Conservation (phyloP, 2,329 filamentous ascomycete species). For the Colletotrichum australisinense region DNA sequence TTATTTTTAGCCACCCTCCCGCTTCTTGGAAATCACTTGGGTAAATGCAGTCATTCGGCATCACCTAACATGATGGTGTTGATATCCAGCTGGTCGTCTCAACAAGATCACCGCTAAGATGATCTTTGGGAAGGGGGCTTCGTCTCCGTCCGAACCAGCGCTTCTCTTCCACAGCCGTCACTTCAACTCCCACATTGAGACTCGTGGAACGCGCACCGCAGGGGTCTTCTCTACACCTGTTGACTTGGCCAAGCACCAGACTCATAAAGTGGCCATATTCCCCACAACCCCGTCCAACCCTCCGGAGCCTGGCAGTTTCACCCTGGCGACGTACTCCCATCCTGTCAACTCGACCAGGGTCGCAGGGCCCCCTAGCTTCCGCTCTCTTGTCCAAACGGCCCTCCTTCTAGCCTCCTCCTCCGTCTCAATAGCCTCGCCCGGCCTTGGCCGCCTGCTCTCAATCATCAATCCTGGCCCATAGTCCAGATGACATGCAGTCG, state of each 20-base stretch:
- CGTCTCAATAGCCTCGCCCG: constrained; percentile 20
- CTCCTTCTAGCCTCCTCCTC: background rate
- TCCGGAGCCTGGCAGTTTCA: constrained; percentile 34
- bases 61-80: background rate
- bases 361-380: constrained; percentile 5
- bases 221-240: constrained; percentile 6
- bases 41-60: background rate
- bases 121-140: constrained; percentile 7
- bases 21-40: background rate
- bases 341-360: constrained; percentile 25
- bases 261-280: constrained; percentile 30
- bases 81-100: background rate
- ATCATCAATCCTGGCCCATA: background rate
- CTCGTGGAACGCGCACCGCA: constrained; percentile 15
- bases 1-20: constrained; percentile 15
- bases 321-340: constrained; percentile 28
- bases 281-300: constrained; percentile 21
- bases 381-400: constrained; percentile 10
- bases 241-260: constrained; percentile 21
- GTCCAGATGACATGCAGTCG: constrained; percentile 25
- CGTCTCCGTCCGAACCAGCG: constrained; percentile 27
- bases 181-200: constrained; percentile 9
- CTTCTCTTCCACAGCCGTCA: background rate
- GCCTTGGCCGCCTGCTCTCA: background rate
- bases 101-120: constrained; percentile 2